Percentiles rank a stretch among this genome's conserved stretches.
These are phyloP conservation scores for Claviceps maximensis DNA, from an alignment of 2,329 filamentous ascomycete species.

Conservation along the genomic window DNA sequence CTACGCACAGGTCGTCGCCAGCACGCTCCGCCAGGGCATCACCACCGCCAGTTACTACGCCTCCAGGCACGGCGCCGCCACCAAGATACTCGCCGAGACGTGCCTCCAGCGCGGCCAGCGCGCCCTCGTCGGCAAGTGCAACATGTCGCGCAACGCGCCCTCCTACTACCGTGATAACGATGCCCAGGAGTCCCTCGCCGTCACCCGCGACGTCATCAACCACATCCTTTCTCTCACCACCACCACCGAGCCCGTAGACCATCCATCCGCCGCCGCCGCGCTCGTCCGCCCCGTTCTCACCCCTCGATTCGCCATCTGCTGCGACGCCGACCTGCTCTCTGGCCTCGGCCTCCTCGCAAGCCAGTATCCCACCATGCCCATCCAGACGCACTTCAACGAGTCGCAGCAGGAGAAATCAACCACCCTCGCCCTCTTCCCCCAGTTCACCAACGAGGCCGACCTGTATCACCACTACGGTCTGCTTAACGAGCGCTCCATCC, in stretches of 20 bases:
- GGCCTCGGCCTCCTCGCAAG: conserved; percentile 42
- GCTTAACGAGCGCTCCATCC: conserved; percentile 40
- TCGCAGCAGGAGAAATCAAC: conserved; percentile 44
- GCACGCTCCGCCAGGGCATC: conserved; percentile 47
- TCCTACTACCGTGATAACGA: conserved; percentile 37
- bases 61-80: conserved; percentile 42
- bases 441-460: conserved; percentile 42
- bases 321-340: conserved; percentile 36
- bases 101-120: conserved; percentile 42
- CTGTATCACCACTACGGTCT: conserved; percentile 44
- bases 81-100: conserved; percentile 40
- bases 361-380: conserved; percentile 33
- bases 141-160: conserved; percentile 45
- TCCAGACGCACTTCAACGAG: conserved; percentile 58
- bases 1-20: conserved; percentile 39
- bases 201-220: conserved; percentile 35
- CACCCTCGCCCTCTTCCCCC: conserved; percentile 42
- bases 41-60: conserved; percentile 50
- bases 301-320: conserved; percentile 49
- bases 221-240: no score
- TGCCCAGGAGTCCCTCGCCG: conserved; percentile 31
- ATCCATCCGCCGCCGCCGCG: conserved; percentile 29
- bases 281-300: conserved; percentile 40
- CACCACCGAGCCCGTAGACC: no score
- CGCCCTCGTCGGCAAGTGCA: conserved; percentile 49